Conservation (phyloP, 306 rosid genomes). For the Dryas octopetala region DNA sequence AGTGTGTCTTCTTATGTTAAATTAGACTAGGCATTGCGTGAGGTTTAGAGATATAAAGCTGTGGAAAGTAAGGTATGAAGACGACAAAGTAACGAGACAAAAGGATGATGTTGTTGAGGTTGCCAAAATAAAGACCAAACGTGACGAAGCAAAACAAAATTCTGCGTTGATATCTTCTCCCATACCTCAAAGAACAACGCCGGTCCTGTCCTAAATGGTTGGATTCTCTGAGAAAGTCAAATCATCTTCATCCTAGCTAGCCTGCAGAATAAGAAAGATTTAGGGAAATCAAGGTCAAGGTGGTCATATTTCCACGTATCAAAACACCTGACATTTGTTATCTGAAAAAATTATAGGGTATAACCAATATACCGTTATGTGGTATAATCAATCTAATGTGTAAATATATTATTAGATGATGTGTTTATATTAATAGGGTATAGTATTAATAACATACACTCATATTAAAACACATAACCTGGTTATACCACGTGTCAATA, state of each 20-base stretch:
- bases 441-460: too few relatives aligned
- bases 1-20: neutral
- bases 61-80: neutral
- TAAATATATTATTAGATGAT: too few relatives aligned
- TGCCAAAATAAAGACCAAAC: neutral
- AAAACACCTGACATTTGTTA: too few relatives aligned
- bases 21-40: neutral
- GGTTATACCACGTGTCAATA: too few relatives aligned
- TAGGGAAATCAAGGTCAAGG: neutral
- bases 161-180: neutral
- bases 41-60: neutral
- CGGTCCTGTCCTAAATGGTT: slow-evolving; percentile 9
- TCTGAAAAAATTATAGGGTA: too few relatives aligned
- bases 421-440: too few relatives aligned
- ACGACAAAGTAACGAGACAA: slow-evolving; percentile 3
- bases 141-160: neutral
- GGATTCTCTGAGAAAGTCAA: neutral
- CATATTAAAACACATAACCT: too few relatives aligned
- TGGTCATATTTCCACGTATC: neutral
- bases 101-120: neutral
- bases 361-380: too few relatives aligned
- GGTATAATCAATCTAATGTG: too few relatives aligned
- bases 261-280: neutral
- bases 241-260: neutral
- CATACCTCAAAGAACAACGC: slow-evolving; percentile 6